These are phyloP conservation scores for Monsonia emarginata DNA, from an alignment of 441 rosid species.

Conservation along the genomic window DNA sequence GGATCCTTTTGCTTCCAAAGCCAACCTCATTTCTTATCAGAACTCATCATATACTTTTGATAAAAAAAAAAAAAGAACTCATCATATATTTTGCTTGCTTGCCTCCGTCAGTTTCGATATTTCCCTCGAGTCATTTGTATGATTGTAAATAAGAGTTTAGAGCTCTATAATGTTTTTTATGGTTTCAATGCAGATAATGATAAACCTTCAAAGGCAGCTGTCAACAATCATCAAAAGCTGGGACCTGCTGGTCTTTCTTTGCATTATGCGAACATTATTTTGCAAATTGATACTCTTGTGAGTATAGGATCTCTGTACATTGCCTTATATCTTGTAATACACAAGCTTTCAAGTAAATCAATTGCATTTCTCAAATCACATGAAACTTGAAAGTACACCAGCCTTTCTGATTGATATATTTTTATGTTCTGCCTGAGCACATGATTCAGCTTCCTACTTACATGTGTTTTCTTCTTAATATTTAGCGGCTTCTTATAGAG, in stretches of 20 bases:
- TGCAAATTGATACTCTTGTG: slow-evolving; percentile 92
- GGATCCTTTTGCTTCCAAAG: not conserved
- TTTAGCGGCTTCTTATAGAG: not conserved
- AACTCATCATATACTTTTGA: not conserved
- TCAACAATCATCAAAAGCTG: slow-evolving; percentile 43
- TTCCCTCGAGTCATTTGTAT: not conserved
- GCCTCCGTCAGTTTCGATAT: too few species aligned
- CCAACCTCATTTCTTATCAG: not conserved
- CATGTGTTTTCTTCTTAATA: not conserved
- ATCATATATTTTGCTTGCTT: too few species aligned
- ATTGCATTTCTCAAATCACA: not conserved
- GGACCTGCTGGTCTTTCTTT: slow-evolving; percentile 94
- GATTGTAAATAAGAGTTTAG: not conserved
- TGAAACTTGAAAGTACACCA: not conserved
- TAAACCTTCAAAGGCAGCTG: slow-evolving; percentile 36
- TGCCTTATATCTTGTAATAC: slow-evolving; percentile 12
- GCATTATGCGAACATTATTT: slow-evolving; percentile 89
- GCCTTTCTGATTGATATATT: not conserved
- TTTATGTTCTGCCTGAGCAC: too few species aligned
- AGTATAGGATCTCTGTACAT: slow-evolving; percentile 28
- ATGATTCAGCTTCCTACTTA: too few species aligned
- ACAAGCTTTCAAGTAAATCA: not conserved
- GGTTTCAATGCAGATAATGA: slow-evolving; percentile 42
- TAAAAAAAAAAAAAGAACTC: too few species aligned
- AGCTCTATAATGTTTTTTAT: slow-evolving; percentile 8